Conservation (phyloP, 2,329 filamentous ascomycete genomes). For the Aspergillus brunneoviolaceus region DNA sequence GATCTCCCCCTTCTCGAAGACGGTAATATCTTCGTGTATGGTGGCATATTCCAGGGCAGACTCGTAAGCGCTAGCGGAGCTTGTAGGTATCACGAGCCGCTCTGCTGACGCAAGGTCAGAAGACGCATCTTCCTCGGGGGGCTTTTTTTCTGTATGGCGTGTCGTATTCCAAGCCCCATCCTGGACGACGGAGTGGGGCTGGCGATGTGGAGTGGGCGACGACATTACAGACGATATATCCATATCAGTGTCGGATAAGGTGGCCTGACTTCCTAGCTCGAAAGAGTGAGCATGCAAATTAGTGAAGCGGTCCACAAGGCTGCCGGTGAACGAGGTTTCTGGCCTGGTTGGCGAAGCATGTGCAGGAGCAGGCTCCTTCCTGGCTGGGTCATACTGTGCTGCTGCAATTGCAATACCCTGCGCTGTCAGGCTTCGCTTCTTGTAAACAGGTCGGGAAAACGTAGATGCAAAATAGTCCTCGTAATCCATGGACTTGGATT, state of each 20-base stretch:
- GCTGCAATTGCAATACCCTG: constrained; percentile 32
- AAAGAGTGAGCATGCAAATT: constrained; percentile 27
- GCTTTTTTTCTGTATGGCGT: background rate
- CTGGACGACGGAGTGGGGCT: background rate
- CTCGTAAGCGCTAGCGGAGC: background rate
- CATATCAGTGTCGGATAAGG: constrained; percentile 15
- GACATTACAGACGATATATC: constrained; percentile 11
- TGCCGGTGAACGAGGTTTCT: constrained; percentile 27
- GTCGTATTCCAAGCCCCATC: background rate
- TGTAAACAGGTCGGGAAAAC: constrained; percentile 34
- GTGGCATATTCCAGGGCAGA: background rate
- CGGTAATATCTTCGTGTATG: background rate
- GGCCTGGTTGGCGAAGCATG: background rate
- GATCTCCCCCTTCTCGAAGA: background rate
- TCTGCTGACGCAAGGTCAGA: background rate
- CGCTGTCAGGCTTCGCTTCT: constrained; percentile 38
- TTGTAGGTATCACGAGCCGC: background rate
- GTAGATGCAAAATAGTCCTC: constrained; percentile 39
- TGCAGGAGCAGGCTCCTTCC: constrained; percentile 4
- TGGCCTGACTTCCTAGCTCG: constrained; percentile 9
- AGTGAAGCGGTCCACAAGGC: constrained; percentile 26
- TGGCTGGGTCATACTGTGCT: constrained; percentile 21
- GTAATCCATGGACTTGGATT: constrained; percentile 33
- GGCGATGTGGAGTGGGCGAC: constrained; percentile 3
- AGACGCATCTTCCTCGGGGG: background rate